phyloP scores from a whole-genome alignment of 140 eudicot species.

The Bidens hawaiensis region DNA sequence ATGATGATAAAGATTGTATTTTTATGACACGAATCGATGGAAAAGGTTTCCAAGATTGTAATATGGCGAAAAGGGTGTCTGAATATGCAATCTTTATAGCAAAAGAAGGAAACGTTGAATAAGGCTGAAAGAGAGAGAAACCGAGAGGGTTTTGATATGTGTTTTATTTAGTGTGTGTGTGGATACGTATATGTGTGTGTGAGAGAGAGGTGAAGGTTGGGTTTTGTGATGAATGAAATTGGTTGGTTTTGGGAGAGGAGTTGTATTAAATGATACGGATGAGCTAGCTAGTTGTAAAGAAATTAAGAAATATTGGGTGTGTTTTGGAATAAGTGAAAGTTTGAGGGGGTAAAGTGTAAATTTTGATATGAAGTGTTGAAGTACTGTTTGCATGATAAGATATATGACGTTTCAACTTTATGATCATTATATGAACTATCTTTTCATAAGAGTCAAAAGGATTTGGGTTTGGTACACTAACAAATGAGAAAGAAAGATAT shows the following conservation, averaged over 20 bases:
- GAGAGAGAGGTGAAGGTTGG: conserved; percentile 16
- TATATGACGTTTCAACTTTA: not conserved
- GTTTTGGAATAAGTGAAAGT: conserved; percentile 12
- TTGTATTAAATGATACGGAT: conserved; percentile 26
- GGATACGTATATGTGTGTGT: conserved; percentile 11
- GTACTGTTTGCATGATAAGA: conserved; percentile 35
- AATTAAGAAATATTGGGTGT: not conserved
- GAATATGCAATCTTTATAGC: conserved; percentile 3
- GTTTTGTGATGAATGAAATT: conserved; percentile 19
- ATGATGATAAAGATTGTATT: not conserved
- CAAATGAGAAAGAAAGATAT: not conserved
- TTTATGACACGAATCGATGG: conserved; percentile 6
- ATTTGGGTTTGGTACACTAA: not conserved
- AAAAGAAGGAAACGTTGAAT: conserved; percentile 27
- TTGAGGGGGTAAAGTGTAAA: conserved; percentile 16
- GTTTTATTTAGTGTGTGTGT: conserved; percentile 17
- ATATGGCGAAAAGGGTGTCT: conserved; percentile 26
- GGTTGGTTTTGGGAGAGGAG: conserved; percentile 28
- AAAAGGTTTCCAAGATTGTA: conserved; percentile 12
- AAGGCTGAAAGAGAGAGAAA: conserved; percentile 26
- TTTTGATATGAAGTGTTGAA: conserved; percentile 20
- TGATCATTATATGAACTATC: too few relatives aligned
- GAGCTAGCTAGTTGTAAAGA: conserved; percentile 23
- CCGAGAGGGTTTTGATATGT: conserved; percentile 27
- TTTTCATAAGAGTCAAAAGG: not conserved